Evolutionary conservation across 176 grass and related monocot species (phyloP), one percentile per base, ranked within the genome.

Genomic region (Oryza glaberrima): DNA sequence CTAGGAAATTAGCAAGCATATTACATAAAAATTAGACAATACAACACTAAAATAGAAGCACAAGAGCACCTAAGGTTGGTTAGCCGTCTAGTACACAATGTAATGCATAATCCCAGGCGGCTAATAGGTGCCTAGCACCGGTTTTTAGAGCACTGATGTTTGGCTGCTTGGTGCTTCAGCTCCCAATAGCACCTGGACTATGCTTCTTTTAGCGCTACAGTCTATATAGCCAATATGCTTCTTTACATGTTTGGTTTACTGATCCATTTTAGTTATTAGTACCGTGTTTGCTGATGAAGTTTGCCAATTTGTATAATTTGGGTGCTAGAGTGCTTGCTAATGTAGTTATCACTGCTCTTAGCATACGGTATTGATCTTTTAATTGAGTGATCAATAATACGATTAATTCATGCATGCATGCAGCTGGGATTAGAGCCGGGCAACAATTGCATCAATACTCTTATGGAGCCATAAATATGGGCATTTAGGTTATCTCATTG

Each of bases 271-370:
- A 32, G 23, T 70, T 69, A 47, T 44, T 47, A 73, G 3, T 28
- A 28, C 22, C 26, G 1, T 46, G 52, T 58, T 58, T 58, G 52
- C 11, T 58, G 26, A 40, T 65, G 61, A 58, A 58, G 52, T 58
- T 58, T 20, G 17, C 52, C 47, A n/a, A 43, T 69, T 14, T 84
- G 17, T 72, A 52, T 16, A 72, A 17, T 61, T 82, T 60, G 80
- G 51, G 15, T 72, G 69, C 49, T 60, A 71, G 61, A 72, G 52
- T 26, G 58, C 22, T 61, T 72, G 69, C 34, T 44, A 71, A 72
- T 44, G 51, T 41, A 32, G 36, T 61, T 45, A 11, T 64, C 32
- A 48, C 74, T 15, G 41, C 44, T 4, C 28, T 25, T 74, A 61
- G 30, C 30, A 32, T 32, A 32, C 30, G 30, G 30, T 32, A 32